Base-by-base conservation (phyloP, 495 filamentous ascomycete genomes). In the Xeromyces bisporus region DNA sequence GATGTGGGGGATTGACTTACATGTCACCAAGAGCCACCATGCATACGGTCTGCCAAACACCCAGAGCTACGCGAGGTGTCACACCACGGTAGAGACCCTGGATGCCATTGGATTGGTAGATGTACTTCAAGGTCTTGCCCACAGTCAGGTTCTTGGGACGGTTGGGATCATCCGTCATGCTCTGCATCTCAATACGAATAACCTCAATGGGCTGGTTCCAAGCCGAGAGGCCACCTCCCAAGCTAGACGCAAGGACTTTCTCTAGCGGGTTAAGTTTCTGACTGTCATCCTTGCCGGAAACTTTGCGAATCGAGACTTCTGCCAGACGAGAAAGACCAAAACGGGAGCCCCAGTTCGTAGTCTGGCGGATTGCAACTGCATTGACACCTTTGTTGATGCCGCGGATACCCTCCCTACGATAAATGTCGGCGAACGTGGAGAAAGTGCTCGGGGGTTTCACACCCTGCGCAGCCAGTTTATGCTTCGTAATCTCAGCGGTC, bases 141-240 rank as follows among this genome's bases (percentile, higher is more conserved):
- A 97, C 91, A 34, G 85, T 96, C 73, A 97, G 70, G 57, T 97
- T 97, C 73, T 91, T 91, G 32, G 89, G 89, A 15, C 89, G 80
- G 62, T 96, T 96, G 32, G 89, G 86, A 47, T 97, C 89, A 35
- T 75, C 80, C 38, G 80, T 94, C 75, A 93, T 96, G 65, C 79
- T 87, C 71, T 97, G 89, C 91, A 97, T 96, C 69, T 97, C 89
- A 36, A 97, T 89, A 42, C 89, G 81, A 54, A 97, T 93, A 50
- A 97, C 89, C 71, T 97, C 89, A 59, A 97, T 97, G 15, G 89
- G 89, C 68, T 97, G 89, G 60, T 97, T 97, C 89, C 89, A 97
- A 37, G 89, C 89, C 36, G 75, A 82, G 33, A 97, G 60, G 46
- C 89, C 89, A 67, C 89, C 89, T 53, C 89, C 89, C 11, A 97